Percentiles rank a stretch among this genome's conserved stretches.
Evolutionary conservation across 2,329 filamentous ascomycete genomes (phyloP).

Genomic region (Epichloe festucae): DNA sequence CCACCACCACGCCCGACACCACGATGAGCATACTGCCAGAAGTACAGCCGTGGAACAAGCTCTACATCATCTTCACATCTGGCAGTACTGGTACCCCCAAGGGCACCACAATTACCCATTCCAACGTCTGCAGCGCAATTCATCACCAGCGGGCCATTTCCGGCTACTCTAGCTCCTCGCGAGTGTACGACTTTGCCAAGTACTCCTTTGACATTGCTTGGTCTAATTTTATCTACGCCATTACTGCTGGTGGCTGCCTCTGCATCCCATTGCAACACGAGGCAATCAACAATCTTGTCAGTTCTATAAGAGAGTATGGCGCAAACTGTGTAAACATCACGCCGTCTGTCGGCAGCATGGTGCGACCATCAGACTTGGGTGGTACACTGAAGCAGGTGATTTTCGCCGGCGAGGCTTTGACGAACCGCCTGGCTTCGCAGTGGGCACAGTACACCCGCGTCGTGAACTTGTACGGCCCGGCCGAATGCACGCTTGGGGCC

Average conservation of each 20-base stretch:
- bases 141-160: conserved; percentile 8
- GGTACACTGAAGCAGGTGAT: conserved; percentile 8
- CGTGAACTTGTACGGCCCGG: conserved; percentile 13
- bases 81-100: conserved; percentile 14
- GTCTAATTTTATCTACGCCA: not conserved
- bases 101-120: conserved; percentile 12
- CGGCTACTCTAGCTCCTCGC: conserved; percentile 7
- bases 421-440: conserved; percentile 2
- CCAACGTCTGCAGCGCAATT: conserved; percentile 10
- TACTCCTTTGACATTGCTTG: conserved; percentile 5
- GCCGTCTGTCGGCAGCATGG: conserved; percentile 9
- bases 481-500: conserved; percentile 8
- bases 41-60: conserved; percentile 7
- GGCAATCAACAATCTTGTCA: conserved; percentile 6
- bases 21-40: conserved; percentile 2
- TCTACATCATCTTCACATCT: conserved; percentile 12
- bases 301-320: conserved; percentile 4
- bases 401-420: conserved; percentile 9
- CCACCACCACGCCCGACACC: conserved; percentile 4
- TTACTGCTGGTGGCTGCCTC: conserved; percentile 6
- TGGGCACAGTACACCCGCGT: conserved; percentile 7
- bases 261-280: conserved; percentile 10
- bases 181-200: conserved; percentile 9
- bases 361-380: conserved; percentile 1
- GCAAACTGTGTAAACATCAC: conserved; percentile 10